phyloP scores from a whole-genome alignment of 129 eudicot genomes.

The Mikania micrantha region DNA sequence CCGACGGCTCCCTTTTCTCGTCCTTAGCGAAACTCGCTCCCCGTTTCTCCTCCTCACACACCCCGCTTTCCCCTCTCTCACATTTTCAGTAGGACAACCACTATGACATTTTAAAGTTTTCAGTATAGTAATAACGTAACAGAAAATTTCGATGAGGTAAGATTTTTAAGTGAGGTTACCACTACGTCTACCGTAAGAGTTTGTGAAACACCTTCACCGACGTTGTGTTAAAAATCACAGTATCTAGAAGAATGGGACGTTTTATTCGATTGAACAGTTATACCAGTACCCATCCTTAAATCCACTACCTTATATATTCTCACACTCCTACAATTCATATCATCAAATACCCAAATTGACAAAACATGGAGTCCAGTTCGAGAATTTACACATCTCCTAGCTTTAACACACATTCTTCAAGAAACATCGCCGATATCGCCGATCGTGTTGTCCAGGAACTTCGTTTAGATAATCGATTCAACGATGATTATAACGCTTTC shows the following conservation, averaged over 20 bases:
- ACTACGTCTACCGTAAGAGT: no score
- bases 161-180: no score
- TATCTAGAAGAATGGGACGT: constrained; percentile 4
- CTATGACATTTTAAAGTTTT: no score
- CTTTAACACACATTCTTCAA: constrained; percentile 48
- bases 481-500: constrained; percentile 10
- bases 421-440: constrained; percentile 39
- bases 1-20: no score
- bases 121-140: no score
- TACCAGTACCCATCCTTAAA: neutral
- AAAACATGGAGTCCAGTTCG: constrained; percentile 36
- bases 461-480: constrained; percentile 1
- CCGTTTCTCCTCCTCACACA: no score
- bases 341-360: neutral
- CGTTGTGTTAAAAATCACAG: neutral
- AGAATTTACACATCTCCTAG: constrained; percentile 40
- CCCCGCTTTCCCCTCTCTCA: no score
- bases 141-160: no score
- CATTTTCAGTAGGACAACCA: no score
- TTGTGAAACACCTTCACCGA: no score
- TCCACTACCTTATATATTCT: constrained; percentile 9
- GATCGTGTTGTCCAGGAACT: constrained; percentile 53
- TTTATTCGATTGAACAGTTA: neutral
- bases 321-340: neutral
- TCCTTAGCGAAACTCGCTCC: no score